Percentiles rank a stretch among this genome's conserved stretches.
Evolutionary conservation across 768 basidiomycete species (phyloP).

Genomic region (Termitomyces sp.): DNA sequence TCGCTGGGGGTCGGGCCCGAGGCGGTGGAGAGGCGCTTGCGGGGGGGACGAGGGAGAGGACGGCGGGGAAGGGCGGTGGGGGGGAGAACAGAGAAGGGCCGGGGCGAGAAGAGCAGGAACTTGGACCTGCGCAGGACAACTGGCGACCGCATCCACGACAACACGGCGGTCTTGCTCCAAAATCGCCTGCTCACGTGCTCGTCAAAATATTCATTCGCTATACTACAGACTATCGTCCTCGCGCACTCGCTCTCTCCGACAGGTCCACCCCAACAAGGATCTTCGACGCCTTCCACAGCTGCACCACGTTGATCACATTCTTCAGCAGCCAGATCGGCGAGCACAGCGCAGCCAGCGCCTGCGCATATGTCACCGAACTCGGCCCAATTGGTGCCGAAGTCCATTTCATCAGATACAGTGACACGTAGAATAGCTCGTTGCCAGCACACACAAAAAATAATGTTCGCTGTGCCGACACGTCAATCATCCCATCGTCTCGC

Average conservation of each 20-base stretch:
- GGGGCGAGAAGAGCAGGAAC: constrained; percentile 29
- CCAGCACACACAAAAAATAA: constrained; percentile 92
- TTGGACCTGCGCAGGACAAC: constrained; percentile 35
- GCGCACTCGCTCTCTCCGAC: constrained; percentile 72
- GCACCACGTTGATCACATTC: constrained; percentile 93
- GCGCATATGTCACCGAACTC: constrained; percentile 66
- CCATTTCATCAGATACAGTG: constrained; percentile 92
- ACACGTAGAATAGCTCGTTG: constrained; percentile 95
- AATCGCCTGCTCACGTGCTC: constrained; percentile 10
- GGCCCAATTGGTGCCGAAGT: constrained; percentile 63
- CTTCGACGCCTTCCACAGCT: constrained; percentile 97
- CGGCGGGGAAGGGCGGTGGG: constrained; percentile 8
- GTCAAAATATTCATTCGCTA: not conserved
- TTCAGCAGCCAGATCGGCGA: constrained; percentile 73
- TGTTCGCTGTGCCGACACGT: constrained; percentile 49
- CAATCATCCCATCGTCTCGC: not conserved
- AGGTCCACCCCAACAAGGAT: constrained; percentile 92
- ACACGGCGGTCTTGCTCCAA: constrained; percentile 16
- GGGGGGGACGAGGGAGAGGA: not conserved
- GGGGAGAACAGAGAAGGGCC: constrained; percentile 13
- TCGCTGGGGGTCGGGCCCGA: constrained; percentile 14
- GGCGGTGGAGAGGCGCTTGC: constrained; percentile 10
- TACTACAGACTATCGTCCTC: constrained; percentile 21
- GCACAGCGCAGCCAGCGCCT: constrained; percentile 59
- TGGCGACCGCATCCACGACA: constrained; percentile 34